Evolutionary conservation across 306 rosid species (phyloP).

Genomic region (Cucumis cinereus): DNA sequence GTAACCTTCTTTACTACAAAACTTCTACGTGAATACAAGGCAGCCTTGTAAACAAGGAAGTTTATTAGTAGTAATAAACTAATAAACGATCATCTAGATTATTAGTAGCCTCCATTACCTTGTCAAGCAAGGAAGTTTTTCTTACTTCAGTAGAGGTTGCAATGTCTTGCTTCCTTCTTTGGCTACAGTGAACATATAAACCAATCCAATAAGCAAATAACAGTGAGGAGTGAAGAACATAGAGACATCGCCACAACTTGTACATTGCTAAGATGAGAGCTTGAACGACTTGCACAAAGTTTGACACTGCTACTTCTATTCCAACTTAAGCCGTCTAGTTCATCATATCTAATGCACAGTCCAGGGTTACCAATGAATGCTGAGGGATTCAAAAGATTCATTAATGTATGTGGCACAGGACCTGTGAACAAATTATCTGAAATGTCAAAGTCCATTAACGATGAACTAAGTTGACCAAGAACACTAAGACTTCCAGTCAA

Average conservation of each 20-base stretch:
- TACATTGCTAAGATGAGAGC: constrained; percentile 19
- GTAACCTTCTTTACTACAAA: constrained; percentile 64
- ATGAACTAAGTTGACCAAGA: constrained; percentile 31
- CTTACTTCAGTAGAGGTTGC: constrained; percentile 22
- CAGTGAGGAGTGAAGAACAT: constrained; percentile 33
- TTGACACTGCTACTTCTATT: constrained; percentile 14
- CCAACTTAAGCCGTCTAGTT: constrained; percentile 27
- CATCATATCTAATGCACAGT: constrained; percentile 37
- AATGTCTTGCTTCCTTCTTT: constrained; percentile 24
- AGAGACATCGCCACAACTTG: constrained; percentile 35
- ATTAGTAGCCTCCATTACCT: constrained; percentile 48
- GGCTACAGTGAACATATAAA: constrained; percentile 12
- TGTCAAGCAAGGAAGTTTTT: constrained; percentile 24
- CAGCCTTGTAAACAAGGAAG: constrained; percentile 73
- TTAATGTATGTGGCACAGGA: constrained; percentile 38
- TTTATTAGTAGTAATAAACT: no score
- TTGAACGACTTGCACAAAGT: constrained; percentile 28
- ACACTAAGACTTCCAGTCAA: constrained; percentile 48
- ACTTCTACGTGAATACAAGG: constrained; percentile 22
- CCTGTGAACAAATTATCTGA: constrained; percentile 57
- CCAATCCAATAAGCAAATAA: constrained; percentile 26
- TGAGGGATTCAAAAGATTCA: constrained; percentile 24
- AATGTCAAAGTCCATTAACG: constrained; percentile 29
- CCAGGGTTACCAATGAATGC: constrained; percentile 50
- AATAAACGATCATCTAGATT: constrained; percentile 51